These are phyloP conservation scores for Populus alba DNA, from an alignment of 345 rosid species.

Conservation along the genomic window DNA sequence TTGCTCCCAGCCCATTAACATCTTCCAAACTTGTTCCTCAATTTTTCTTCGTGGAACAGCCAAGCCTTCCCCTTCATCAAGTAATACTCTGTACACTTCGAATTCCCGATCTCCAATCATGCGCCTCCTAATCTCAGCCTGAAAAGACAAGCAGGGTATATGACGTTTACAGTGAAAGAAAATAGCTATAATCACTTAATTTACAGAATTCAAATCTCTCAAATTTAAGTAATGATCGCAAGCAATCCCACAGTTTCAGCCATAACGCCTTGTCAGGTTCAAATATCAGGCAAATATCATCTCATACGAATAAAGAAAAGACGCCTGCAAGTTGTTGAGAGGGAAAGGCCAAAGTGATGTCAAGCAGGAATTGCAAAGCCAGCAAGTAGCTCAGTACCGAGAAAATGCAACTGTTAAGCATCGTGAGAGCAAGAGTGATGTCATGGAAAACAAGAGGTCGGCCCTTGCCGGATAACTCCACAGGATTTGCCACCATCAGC, in stretches of 20 bases:
- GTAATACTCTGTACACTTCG: constrained; percentile 83
- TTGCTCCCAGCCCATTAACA: constrained; percentile 90
- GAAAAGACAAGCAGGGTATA: constrained; percentile 1
- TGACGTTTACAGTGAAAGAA: not conserved
- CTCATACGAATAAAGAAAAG: not conserved
- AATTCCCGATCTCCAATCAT: constrained; percentile 77
- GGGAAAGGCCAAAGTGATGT: not conserved
- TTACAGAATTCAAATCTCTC: not conserved
- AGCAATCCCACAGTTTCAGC: not conserved
- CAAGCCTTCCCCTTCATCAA: constrained; percentile 70
- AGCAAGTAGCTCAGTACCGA: constrained; percentile 45
- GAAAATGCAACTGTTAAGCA: constrained; percentile 71
- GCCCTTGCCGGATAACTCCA: constrained; percentile 89
- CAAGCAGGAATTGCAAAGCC: not conserved
- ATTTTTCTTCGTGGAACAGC: constrained; percentile 47
- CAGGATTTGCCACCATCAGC: constrained; percentile 87
- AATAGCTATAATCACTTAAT: not conserved
- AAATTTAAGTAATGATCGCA: not conserved
- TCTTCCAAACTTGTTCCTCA: constrained; percentile 79
- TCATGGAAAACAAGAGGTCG: constrained; percentile 91
- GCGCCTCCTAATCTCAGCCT: constrained; percentile 87
- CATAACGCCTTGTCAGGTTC: constrained; percentile 7
- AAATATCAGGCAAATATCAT: constrained; percentile 3
- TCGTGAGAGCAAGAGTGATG: constrained; percentile 79
- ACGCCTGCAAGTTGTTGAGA: not conserved